phyloP scores from a whole-genome alignment of 2,329 filamentous ascomycete species.

The Fusarium brachygibbosum region DNA sequence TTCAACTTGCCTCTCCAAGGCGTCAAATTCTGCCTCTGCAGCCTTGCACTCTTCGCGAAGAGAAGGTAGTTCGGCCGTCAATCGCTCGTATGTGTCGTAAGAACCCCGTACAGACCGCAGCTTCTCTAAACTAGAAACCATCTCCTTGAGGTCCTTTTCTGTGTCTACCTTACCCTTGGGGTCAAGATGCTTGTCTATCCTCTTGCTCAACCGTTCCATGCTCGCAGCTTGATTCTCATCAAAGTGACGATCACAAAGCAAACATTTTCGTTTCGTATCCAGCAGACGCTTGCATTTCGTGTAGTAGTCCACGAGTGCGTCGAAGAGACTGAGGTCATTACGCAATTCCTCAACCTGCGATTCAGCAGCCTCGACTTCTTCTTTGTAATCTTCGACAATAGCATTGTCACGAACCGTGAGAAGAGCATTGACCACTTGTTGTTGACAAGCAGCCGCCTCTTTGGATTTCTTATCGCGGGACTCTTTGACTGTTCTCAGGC shows the following conservation, averaged over 20 bases:
- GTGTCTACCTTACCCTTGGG: constrained; percentile 73
- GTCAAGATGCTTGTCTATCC: constrained; percentile 73
- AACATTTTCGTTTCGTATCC: constrained; percentile 78
- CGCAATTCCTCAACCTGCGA: constrained; percentile 72
- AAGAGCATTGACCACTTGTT: constrained; percentile 66
- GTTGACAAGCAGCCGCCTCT: constrained; percentile 73
- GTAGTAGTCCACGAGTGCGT: constrained; percentile 79
- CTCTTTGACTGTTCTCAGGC: constrained; percentile 74
- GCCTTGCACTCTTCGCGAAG: constrained; percentile 74
- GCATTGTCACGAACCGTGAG: constrained; percentile 59
- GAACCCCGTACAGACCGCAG: constrained; percentile 74
- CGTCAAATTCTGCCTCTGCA: constrained; percentile 72
- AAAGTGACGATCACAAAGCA: constrained; percentile 81
- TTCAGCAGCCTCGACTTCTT: constrained; percentile 64
- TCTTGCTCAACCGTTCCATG: constrained; percentile 72
- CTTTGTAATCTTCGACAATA: constrained; percentile 67
- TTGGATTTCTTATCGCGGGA: constrained; percentile 73
- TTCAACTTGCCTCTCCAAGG: constrained; percentile 72
- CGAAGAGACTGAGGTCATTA: constrained; percentile 77
- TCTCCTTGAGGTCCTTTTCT: constrained; percentile 70
- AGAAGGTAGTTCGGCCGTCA: constrained; percentile 78
- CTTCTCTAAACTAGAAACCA: constrained; percentile 65
- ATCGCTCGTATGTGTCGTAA: constrained; percentile 80
- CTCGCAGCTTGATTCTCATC: constrained; percentile 69
- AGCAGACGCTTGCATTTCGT: constrained; percentile 74